Conservation (phyloP, 2,329 filamentous ascomycete genomes). For the Pseudocercospora fijiensis region DNA sequence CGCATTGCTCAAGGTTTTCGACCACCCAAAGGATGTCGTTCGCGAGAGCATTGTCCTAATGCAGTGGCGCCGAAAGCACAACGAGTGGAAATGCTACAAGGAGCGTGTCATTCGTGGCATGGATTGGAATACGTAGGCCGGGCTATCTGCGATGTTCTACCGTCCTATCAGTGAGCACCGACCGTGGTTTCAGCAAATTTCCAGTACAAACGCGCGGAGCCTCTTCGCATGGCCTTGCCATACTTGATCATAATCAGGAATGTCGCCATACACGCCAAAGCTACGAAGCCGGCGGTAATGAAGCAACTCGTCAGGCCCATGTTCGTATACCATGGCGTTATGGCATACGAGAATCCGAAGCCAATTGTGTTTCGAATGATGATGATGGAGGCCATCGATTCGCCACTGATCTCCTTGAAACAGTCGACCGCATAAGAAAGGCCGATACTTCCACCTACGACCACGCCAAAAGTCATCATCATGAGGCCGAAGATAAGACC, state of each 20-base stretch:
- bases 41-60: constrained; percentile 22
- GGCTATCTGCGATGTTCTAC: neutral
- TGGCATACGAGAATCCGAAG: constrained; percentile 51
- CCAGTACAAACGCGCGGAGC: constrained; percentile 23
- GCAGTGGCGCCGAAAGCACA: constrained; percentile 12
- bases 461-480: constrained; percentile 46
- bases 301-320: constrained; percentile 48
- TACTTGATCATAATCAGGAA: constrained; percentile 27
- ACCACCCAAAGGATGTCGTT: constrained; percentile 18
- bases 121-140: constrained; percentile 13
- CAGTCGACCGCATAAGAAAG: constrained; percentile 47
- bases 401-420: constrained; percentile 47
- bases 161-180: constrained; percentile 8
- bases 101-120: constrained; percentile 20
- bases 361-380: constrained; percentile 51
- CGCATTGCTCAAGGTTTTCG: constrained; percentile 11
- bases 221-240: constrained; percentile 23
- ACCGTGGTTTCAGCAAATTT: constrained; percentile 17
- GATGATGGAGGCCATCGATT: constrained; percentile 49
- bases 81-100: constrained; percentile 17
- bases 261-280: constrained; percentile 24
- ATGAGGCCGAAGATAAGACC: constrained; percentile 51
- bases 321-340: constrained; percentile 46
- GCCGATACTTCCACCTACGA: constrained; percentile 42
- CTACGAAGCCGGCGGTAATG: constrained; percentile 22